phyloP scores from a whole-genome alignment of 495 filamentous ascomycete genomes.

The Penicillium longicatenatum region DNA sequence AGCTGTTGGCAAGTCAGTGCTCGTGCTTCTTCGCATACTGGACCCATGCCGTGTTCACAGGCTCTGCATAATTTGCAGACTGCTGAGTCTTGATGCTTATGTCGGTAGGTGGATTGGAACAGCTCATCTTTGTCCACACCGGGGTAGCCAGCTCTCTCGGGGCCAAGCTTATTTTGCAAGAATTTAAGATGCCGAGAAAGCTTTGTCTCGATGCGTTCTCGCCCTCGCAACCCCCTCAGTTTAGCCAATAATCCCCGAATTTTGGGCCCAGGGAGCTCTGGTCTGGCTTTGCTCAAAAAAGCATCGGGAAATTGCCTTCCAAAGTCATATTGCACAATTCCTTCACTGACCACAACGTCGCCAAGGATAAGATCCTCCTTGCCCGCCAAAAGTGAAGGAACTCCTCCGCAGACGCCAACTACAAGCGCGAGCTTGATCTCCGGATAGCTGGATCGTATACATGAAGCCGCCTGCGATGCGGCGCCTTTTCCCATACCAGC shows the following conservation, averaged over 20 bases:
- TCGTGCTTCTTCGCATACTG: background rate
- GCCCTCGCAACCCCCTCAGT: no score
- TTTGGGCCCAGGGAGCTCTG: no score
- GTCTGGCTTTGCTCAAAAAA: background rate
- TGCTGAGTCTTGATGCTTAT: slow-evolving; percentile 21
- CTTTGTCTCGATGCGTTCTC: no score
- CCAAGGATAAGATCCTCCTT: slow-evolving; percentile 37
- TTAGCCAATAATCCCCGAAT: no score
- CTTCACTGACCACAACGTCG: slow-evolving; percentile 45
- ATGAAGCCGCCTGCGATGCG: slow-evolving; percentile 23
- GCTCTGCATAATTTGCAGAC: slow-evolving; percentile 1
- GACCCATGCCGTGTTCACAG: background rate
- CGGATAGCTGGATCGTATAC: slow-evolving; percentile 16
- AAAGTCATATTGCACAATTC: slow-evolving; percentile 36
- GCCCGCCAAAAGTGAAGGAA: slow-evolving; percentile 18
- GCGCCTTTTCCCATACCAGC: slow-evolving; percentile 32
- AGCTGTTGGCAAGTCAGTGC: background rate
- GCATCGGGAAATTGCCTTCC: slow-evolving; percentile 19
- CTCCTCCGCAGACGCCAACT: slow-evolving; percentile 32
- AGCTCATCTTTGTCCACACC: slow-evolving; percentile 20
- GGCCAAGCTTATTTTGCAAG: no score
- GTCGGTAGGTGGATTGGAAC: slow-evolving; percentile 17
- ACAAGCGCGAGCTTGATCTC: slow-evolving; percentile 17
- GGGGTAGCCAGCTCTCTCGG: slow-evolving; percentile 6
- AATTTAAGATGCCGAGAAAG: no score